These are phyloP conservation scores for Chaetomium olivaceum DNA, from an alignment of 2,329 filamentous ascomycete genomes.

Conservation along the genomic window DNA sequence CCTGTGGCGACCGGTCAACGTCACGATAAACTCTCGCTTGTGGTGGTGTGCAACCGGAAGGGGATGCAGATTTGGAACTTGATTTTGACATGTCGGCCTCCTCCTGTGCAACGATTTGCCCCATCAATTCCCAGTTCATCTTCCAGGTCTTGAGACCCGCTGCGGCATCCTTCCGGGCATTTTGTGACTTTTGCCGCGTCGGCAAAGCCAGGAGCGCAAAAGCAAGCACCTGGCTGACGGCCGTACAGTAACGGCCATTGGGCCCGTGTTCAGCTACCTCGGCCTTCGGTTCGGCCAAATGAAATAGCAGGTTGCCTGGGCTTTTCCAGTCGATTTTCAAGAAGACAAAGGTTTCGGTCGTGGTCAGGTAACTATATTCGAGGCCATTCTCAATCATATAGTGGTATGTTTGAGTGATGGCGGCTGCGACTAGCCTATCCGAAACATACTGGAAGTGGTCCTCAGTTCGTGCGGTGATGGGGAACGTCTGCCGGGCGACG, in stretches of 20 bases:
- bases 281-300: conserved; percentile 36
- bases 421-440: conserved; percentile 43
- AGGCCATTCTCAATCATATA: conserved; percentile 52
- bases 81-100: no score
- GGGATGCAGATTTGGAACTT: no score
- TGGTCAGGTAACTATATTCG: conserved; percentile 46
- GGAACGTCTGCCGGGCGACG: no score
- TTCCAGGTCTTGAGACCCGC: not conserved
- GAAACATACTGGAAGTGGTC: no score
- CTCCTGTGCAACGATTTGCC: no score
- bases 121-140: conserved; percentile 2
- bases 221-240: conserved; percentile 37
- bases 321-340: conserved; percentile 37
- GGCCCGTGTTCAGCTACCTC: conserved; percentile 33
- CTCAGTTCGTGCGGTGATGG: no score
- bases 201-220: conserved; percentile 36
- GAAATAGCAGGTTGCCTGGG: conserved; percentile 35
- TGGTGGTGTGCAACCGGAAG: no score
- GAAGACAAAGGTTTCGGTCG: conserved; percentile 47
- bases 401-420: conserved; percentile 50
- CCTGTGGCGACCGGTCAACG: no score
- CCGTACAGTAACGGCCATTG: conserved; percentile 31
- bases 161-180: not conserved
- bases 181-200: not conserved
- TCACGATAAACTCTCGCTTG: no score